A percentile compares a stretch with the other conserved stretches of the same genome.
These are phyloP conservation scores for Cladosporium cucumerinum DNA, from an alignment of 2,329 filamentous ascomycete genomes.

Conservation along the genomic window DNA sequence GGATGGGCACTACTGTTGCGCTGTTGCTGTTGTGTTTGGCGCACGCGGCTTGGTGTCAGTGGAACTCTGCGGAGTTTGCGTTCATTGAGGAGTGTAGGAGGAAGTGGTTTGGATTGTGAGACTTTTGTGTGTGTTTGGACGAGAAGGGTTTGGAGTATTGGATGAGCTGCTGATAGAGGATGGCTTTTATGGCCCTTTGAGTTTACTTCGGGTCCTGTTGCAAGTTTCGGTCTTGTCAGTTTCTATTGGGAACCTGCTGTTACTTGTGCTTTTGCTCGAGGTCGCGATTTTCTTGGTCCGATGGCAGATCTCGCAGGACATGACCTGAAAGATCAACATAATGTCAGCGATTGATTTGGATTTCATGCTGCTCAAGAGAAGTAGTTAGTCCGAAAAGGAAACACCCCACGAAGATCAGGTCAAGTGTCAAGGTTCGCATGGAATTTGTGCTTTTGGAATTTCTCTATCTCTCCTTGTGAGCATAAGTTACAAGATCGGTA, in stretches of 20 bases:
- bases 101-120: background rate
- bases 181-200: background rate
- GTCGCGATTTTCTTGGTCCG: background rate
- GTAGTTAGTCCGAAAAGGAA: background rate
- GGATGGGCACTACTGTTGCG: background rate
- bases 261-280: background rate
- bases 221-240: too few species aligned
- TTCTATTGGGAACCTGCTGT: background rate
- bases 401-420: too few species aligned
- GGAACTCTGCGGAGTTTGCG: background rate
- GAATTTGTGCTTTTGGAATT: background rate
- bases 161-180: background rate
- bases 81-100: background rate
- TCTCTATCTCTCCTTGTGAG: constrained; percentile 3
- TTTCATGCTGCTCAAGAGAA: too few species aligned
- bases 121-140: background rate
- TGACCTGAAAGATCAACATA: background rate
- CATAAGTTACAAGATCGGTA: constrained; percentile 6
- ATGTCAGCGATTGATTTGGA: too few species aligned
- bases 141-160: too few species aligned
- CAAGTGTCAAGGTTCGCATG: background rate
- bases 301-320: background rate
- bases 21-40: background rate
- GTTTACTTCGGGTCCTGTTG: background rate
- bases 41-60: background rate